Evolutionary conservation across 2,329 filamentous ascomycete genomes (phyloP).

Genomic region (Colletotrichum sp.): DNA sequence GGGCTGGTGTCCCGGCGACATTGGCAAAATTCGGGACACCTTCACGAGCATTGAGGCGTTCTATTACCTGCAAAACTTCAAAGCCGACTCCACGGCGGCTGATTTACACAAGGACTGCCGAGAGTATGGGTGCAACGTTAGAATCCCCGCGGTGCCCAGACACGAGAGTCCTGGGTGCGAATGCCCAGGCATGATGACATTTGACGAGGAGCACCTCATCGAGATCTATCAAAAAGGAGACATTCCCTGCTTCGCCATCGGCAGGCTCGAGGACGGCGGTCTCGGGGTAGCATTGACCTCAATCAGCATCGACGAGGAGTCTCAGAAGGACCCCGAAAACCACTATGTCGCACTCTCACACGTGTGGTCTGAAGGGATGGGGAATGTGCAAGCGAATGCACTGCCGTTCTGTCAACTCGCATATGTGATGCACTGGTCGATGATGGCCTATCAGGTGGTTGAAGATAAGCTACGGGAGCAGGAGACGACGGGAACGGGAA

Average conservation of each 20-base stretch:
- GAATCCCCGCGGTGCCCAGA: not conserved
- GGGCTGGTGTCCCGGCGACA: constrained; percentile 1
- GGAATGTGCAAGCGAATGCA: not conserved
- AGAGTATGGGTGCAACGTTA: not conserved
- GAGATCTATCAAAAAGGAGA: not conserved
- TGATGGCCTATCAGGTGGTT: not conserved
- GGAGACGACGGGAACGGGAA: not conserved
- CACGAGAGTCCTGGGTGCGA: not conserved
- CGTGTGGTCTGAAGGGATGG: constrained; percentile 7
- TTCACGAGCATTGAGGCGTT: not conserved
- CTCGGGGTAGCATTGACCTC: not conserved
- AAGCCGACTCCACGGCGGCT: not conserved
- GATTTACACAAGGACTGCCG: not conserved
- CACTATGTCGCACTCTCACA: constrained; percentile 5
- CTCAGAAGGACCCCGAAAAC: not conserved
- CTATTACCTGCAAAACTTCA: not conserved
- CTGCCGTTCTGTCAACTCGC: constrained; percentile 2
- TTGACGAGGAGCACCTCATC: not conserved
- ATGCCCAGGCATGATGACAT: not conserved
- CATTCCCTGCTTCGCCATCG: constrained; percentile 4
- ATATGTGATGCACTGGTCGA: not conserved
- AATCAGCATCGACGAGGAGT: not conserved
- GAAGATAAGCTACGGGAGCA: not conserved
- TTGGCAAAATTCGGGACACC: not conserved
- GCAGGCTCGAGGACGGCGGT: not conserved